Percentiles rank a stretch among this genome's conserved stretches.
phyloP scores from a whole-genome alignment of 192 early-diverging fungal species.

The Geosiphon pyriformis region DNA sequence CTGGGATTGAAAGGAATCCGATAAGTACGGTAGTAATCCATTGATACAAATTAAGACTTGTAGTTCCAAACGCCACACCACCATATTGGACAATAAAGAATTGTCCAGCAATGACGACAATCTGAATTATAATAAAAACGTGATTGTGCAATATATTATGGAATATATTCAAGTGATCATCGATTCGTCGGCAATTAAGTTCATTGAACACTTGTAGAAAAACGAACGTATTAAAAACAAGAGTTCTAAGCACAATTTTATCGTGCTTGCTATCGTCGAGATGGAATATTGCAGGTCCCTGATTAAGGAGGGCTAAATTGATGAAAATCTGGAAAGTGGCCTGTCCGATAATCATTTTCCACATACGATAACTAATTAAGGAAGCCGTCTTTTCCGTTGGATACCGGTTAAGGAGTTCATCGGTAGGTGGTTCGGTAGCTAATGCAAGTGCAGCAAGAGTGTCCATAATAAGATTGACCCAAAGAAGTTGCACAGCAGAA shows the following conservation, averaged over 20 bases:
- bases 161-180: constrained; percentile 80
- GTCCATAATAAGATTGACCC: constrained; percentile 96
- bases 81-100: constrained; percentile 83
- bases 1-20: constrained; percentile 74
- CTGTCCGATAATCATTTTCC: constrained; percentile 88
- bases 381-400: constrained; percentile 71
- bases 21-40: constrained; percentile 79
- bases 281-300: constrained; percentile 59
- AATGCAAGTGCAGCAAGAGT: constrained; percentile 89
- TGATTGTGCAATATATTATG: constrained; percentile 74
- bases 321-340: constrained; percentile 82
- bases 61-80: constrained; percentile 83
- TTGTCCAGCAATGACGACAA: constrained; percentile 69
- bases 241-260: constrained; percentile 55
- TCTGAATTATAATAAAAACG: constrained; percentile 74
- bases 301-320: constrained; percentile 56
- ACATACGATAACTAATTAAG: constrained; percentile 85
- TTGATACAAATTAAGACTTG: constrained; percentile 54
- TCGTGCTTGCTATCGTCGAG: constrained; percentile 36
- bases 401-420: constrained; percentile 71
- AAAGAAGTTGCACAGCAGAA: constrained; percentile 87
- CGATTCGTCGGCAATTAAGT: constrained; percentile 85
- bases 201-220: constrained; percentile 95
- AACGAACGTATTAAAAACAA: constrained; percentile 93
- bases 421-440: constrained; percentile 84